Conservation (phyloP, 164 flowering plant species). For the Euptelea pleiosperma region DNA sequence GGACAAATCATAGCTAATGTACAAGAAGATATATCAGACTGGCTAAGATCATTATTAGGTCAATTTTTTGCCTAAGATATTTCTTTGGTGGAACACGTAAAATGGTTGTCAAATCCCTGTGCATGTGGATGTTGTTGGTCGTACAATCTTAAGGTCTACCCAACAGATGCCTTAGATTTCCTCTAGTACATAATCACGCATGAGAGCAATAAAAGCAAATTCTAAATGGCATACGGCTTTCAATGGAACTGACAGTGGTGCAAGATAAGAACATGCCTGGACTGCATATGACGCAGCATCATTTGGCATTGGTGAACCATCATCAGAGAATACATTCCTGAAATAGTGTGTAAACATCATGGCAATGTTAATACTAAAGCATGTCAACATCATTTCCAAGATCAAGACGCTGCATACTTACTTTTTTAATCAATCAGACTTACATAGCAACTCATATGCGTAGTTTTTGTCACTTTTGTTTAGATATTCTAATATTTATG, state of each 20-base stretch:
- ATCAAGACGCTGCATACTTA: too few species aligned
- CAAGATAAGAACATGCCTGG: constrained; percentile 53
- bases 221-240: not conserved
- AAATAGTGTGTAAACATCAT: constrained; percentile 11
- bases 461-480: too few species aligned
- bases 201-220: not conserved
- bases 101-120: too few species aligned
- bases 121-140: too few species aligned
- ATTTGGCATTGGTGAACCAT: constrained; percentile 60
- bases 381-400: not conserved
- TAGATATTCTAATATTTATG: too few species aligned
- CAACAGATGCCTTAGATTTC: not conserved
- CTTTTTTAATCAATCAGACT: too few species aligned
- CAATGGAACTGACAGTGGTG: constrained; percentile 1
- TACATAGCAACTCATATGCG: too few species aligned
- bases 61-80: not conserved
- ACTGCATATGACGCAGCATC: constrained; percentile 51
- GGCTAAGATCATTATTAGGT: not conserved
- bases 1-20: not conserved
- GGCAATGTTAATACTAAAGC: constrained; percentile 1
- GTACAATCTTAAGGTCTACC: not conserved
- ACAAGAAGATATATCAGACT: not conserved
- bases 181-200: too few species aligned
- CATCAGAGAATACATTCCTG: constrained; percentile 94
- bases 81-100: not conserved